Evolutionary conservation across 208 protist genomes (phyloP).

Genomic region (Leishmania martiniquensis): DNA sequence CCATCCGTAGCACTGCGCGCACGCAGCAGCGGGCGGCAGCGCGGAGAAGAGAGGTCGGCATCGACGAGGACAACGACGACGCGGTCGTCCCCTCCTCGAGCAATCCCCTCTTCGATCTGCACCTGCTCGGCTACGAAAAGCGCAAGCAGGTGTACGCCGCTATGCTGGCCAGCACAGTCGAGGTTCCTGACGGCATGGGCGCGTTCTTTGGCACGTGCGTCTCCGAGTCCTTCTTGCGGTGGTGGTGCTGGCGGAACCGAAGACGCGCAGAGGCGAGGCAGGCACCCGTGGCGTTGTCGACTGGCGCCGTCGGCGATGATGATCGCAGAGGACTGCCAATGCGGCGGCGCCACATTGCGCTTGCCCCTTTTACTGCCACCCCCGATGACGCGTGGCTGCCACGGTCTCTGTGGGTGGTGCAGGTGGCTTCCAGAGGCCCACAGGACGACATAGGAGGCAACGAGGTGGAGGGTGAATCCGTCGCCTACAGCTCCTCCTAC

Average conservation of each 20-base stretch:
- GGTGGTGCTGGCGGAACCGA: conserved; percentile 28
- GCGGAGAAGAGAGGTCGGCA: neutral
- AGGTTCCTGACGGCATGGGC: conserved; percentile 31
- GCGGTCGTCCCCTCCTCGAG: conserved; percentile 20
- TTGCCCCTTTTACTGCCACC: neutral
- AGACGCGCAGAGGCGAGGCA: neutral
- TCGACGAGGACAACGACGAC: neutral
- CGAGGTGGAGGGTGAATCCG: conserved; percentile 13
- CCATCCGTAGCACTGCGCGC: neutral
- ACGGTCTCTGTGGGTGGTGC: conserved; percentile 11
- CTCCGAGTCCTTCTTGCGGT: conserved; percentile 30
- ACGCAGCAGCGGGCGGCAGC: neutral
- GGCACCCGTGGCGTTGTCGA: neutral
- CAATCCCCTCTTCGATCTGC: conserved; percentile 34
- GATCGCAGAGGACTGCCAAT: neutral
- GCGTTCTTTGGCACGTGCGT: conserved; percentile 32
- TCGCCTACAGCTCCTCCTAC: conserved; percentile 31
- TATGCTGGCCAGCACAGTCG: conserved; percentile 31
- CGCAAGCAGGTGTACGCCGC: conserved; percentile 31
- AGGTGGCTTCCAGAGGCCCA: neutral
- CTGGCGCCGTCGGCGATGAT: neutral
- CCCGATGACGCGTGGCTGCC: neutral
- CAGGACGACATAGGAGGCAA: neutral
- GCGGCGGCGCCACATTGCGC: neutral
- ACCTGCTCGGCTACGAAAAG: conserved; percentile 27